Evolutionary conservation across 2,329 filamentous ascomycete genomes (phyloP).

Genomic region (Paecilomyces formosus): DNA sequence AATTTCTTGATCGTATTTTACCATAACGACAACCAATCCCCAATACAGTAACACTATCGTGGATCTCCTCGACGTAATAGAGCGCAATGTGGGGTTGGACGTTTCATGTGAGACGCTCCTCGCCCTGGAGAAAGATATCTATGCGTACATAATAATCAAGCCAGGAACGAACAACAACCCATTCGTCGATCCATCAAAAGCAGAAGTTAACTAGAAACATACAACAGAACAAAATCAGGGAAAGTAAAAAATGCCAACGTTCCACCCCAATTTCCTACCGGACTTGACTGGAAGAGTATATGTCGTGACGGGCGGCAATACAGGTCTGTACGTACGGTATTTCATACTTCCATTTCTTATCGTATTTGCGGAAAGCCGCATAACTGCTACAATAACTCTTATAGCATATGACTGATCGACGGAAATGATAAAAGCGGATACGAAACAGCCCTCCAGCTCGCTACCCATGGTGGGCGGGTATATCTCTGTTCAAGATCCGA

Average conservation of each 20-base stretch:
- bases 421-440: neutral
- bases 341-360: neutral
- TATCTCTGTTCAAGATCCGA: neutral
- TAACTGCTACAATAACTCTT: neutral
- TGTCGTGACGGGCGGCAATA: conserved; percentile 39
- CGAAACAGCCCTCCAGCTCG: neutral
- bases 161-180: neutral
- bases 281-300: conserved; percentile 27
- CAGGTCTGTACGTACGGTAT: conserved; percentile 32
- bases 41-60: neutral
- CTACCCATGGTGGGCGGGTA: neutral
- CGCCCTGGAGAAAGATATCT: neutral
- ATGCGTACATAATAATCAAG: neutral
- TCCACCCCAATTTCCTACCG: neutral
- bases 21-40: neutral
- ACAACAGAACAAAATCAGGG: neutral
- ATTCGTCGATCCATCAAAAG: neutral
- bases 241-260: neutral
- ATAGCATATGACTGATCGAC: neutral
- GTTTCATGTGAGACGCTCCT: neutral
- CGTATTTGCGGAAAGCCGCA: neutral
- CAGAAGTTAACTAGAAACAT: neutral
- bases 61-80: neutral
- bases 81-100: neutral
- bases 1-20: too few species aligned